phyloP scores from a whole-genome alignment of 2,329 filamentous ascomycete species.

The Cladobotryum protrusum region DNA sequence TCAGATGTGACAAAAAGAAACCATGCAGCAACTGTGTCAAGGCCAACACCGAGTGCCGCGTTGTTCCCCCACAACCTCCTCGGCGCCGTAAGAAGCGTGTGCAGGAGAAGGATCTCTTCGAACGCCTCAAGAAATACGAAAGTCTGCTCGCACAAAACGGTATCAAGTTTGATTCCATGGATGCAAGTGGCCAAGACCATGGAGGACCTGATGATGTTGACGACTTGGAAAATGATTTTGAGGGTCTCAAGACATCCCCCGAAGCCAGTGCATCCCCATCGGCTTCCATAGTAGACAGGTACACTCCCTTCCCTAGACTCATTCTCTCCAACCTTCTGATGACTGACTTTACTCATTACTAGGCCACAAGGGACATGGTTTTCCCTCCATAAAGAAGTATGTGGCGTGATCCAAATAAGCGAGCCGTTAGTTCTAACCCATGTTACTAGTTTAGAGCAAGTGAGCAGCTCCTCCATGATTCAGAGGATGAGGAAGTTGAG shows the following conservation, averaged over 20 bases:
- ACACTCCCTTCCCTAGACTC: neutral
- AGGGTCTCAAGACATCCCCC: slow-evolving; percentile 47
- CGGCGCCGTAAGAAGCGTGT: slow-evolving; percentile 56
- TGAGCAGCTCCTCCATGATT: slow-evolving; percentile 44
- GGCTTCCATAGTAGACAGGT: slow-evolving; percentile 12
- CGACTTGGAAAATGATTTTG: slow-evolving; percentile 51
- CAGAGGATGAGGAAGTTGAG: slow-evolving; percentile 50
- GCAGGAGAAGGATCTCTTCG: slow-evolving; percentile 63
- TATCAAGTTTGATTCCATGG: slow-evolving; percentile 62
- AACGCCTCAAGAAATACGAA: slow-evolving; percentile 65
- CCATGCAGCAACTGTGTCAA: slow-evolving; percentile 66
- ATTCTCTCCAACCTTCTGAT: neutral
- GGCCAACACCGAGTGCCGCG: slow-evolving; percentile 54
- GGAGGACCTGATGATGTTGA: slow-evolving; percentile 43
- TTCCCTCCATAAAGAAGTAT: slow-evolving; percentile 47
- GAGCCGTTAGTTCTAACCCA: slow-evolving; percentile 2
- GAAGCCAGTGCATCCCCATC: slow-evolving; percentile 34
- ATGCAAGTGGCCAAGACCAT: slow-evolving; percentile 27
- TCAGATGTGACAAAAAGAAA: slow-evolving; percentile 66
- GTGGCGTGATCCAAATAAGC: neutral
- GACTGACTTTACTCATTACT: neutral
- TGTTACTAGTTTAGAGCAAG: slow-evolving; percentile 42
- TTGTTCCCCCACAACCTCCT: slow-evolving; percentile 51
- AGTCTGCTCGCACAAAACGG: slow-evolving; percentile 57
- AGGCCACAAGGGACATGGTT: slow-evolving; percentile 33